phyloP scores from a whole-genome alignment of 257 asterid species.

The Penstemon eatonii region DNA sequence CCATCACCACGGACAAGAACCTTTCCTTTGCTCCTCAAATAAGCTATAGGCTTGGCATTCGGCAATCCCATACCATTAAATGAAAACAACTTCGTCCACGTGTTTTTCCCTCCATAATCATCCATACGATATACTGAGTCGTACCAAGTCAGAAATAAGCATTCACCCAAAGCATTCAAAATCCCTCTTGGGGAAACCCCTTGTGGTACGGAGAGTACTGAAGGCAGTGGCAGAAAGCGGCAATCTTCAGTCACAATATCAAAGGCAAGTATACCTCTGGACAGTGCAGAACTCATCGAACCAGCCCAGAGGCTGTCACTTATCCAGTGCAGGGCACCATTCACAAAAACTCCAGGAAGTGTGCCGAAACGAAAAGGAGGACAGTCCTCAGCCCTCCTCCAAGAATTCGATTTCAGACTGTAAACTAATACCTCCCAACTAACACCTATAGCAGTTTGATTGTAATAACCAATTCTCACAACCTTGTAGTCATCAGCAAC shows the following conservation, averaged over 20 bases:
- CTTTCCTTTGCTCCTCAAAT: constrained; percentile 6
- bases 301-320: not conserved
- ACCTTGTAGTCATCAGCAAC: constrained; percentile 20
- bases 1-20: constrained; percentile 1
- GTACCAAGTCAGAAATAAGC: not conserved
- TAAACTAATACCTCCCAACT: not conserved
- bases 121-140: too few species aligned
- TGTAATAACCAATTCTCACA: not conserved
- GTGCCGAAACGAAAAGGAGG: not conserved
- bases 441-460: too few species aligned
- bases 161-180: constrained; percentile 17
- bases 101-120: constrained; percentile 10
- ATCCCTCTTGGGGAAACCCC: too few species aligned
- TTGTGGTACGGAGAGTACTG: not conserved
- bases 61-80: not conserved
- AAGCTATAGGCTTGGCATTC: constrained; percentile 14
- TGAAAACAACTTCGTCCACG: constrained; percentile 22
- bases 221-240: constrained; percentile 7
- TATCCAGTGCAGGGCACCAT: constrained; percentile 24
- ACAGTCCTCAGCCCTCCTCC: constrained; percentile 11
- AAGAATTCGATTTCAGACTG: constrained; percentile 13
- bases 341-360: not conserved
- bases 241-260: constrained; percentile 20
- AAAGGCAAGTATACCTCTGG: not conserved
- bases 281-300: not conserved